phyloP scores from a whole-genome alignment of 352 stramenopile species.

The Phytophthora vignae region DNA sequence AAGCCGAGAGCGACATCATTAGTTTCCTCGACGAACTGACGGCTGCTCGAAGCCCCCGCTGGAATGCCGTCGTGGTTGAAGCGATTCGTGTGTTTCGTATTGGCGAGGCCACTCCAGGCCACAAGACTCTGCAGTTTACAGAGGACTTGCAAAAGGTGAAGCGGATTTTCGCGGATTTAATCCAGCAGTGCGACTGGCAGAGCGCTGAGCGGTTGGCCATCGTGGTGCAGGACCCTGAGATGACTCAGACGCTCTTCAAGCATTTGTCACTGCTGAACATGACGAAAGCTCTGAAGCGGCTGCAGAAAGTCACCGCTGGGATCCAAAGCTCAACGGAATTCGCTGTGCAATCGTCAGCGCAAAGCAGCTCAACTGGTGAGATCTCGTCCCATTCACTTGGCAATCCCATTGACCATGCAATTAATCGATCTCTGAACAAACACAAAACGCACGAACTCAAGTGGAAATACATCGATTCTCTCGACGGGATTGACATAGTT shows the following conservation, averaged over 20 bases:
- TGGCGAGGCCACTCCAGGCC: background rate
- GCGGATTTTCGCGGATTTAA: conserved; percentile 36
- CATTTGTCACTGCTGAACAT: conserved; percentile 46
- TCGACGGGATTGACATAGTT: conserved; percentile 29
- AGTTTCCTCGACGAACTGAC: conserved; percentile 41
- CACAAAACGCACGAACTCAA: conserved; percentile 14
- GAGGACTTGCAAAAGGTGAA: conserved; percentile 19
- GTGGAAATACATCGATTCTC: conserved; percentile 47
- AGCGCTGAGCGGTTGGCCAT: conserved; percentile 49
- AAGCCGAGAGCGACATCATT: conserved; percentile 9
- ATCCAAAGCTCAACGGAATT: background rate
- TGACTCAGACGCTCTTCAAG: conserved; percentile 46
- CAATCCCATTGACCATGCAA: conserved; percentile 35
- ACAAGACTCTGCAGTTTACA: background rate
- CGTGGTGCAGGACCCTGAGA: conserved; percentile 25
- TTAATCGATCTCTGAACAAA: conserved; percentile 32
- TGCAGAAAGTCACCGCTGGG: conserved; percentile 37
- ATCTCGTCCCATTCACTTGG: background rate
- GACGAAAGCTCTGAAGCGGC: conserved; percentile 64
- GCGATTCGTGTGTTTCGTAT: conserved; percentile 51
- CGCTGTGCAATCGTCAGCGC: background rate
- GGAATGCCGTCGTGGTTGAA: conserved; percentile 65
- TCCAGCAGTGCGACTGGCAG: conserved; percentile 57
- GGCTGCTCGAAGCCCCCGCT: conserved; percentile 31
- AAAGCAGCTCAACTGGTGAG: background rate